Conservation (phyloP, 1,139 yeast species). For the Yamadazyma triangularis region DNA sequence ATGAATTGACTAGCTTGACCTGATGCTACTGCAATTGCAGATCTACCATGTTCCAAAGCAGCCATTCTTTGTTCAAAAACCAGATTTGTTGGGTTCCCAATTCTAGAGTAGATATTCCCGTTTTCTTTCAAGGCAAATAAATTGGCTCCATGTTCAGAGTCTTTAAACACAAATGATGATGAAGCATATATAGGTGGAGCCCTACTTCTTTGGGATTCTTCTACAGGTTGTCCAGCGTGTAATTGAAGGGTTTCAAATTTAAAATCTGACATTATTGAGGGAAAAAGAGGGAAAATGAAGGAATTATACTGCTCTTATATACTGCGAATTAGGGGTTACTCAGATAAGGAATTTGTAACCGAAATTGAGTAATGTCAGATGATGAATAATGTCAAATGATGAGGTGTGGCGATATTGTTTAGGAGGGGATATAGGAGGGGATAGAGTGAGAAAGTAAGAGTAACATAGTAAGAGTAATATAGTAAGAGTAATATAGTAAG, state of each 20-base stretch:
- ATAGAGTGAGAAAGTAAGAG: too few relatives aligned
- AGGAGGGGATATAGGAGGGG: too few relatives aligned
- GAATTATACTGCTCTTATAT: too few relatives aligned
- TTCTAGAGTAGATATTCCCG: slow-evolving; percentile 84
- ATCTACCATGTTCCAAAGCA: slow-evolving; percentile 88
- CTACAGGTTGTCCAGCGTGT: slow-evolving; percentile 82
- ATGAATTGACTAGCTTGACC: slow-evolving; percentile 95
- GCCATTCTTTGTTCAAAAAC: slow-evolving; percentile 90
- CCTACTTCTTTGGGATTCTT: slow-evolving; percentile 63
- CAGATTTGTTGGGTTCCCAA: slow-evolving; percentile 89
- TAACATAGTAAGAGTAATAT: too few relatives aligned
- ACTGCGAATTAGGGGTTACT: too few relatives aligned
- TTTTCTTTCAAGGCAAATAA: slow-evolving; percentile 78
- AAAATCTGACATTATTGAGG: background rate
- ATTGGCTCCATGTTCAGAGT: slow-evolving; percentile 89
- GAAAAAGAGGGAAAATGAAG: too few relatives aligned
- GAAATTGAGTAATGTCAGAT: too few relatives aligned
- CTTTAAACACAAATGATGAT: slow-evolving; percentile 80
- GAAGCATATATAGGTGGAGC: slow-evolving; percentile 91
- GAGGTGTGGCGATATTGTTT: too few relatives aligned
- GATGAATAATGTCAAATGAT: too few relatives aligned
- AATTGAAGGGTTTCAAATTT: slow-evolving; percentile 82
- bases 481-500: too few relatives aligned
- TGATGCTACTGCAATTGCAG: slow-evolving; percentile 85
- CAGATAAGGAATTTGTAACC: too few relatives aligned